Evolutionary conservation across 2,329 filamentous ascomycete genomes (phyloP), one percentile per base, ranked within the genome.

Genomic region (Sarocladiaceae sp.): DNA sequence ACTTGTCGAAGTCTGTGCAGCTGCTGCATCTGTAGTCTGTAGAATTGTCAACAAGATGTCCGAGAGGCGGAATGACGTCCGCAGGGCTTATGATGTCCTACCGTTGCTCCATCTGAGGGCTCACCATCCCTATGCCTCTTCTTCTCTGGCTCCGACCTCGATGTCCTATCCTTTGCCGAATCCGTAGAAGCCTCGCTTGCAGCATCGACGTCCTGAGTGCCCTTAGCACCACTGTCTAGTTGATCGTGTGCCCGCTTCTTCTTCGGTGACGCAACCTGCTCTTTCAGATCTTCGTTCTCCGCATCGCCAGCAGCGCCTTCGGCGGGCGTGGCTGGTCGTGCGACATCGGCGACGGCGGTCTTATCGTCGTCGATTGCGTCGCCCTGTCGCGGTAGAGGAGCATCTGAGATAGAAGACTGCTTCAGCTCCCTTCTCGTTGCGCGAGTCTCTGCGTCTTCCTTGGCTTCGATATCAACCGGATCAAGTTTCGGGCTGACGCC

Each of bases 161-260:
- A 62, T 40, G 75, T 74, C 58, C 79, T 72, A 62, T 75, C 69
- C 63, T 73, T 76, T 57, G 76, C 71, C 52, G 73, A 73, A 57
- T 73, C 70, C 50, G 68, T 71, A 18, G 71, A 72, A 36, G 65
- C 62, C 31, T 67, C 59, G 58, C 74, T 71, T 54, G 69, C 73
- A 55, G 62, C 64, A 57, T 75, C 75, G 56, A 72, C 75, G 31
- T 69, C 66, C 33, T 70, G 64, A 4, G 64, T 55, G 35, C 73
- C 73, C 58, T 69, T 73, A 48, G 69, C 66, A 46, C 76, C 71
- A 31, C 29, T 37, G 25, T 84, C 82, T 15, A 83, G 67, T 63
- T 84, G 75, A 57, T 82, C 80, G 57, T 80, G 78, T 25, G 74
- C 77, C 57, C 83, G 75, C 71, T 86, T 86, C 74, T 86, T 86